These are phyloP conservation scores for Apiospora saccharicola DNA, from an alignment of 2,329 filamentous ascomycete genomes.

Conservation along the genomic window DNA sequence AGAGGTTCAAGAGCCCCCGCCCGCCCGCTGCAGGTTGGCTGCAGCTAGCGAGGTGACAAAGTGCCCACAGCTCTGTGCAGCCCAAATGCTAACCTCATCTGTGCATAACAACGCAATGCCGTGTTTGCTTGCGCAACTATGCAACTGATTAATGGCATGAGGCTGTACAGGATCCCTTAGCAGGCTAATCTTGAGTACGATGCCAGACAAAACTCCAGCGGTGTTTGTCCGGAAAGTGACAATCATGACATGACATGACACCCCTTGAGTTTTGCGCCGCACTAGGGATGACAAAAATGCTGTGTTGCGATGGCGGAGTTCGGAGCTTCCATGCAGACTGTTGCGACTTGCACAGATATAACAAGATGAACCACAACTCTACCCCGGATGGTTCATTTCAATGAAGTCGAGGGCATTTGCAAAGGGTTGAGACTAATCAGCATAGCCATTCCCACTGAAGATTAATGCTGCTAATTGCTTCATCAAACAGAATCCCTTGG, in stretches of 20 bases:
- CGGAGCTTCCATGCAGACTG: background rate
- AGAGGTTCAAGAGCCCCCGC: background rate
- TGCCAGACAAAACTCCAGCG: background rate
- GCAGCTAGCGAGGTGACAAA: conserved; percentile 8
- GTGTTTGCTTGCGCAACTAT: background rate
- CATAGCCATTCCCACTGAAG: background rate
- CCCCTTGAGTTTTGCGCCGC: background rate
- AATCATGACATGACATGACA: background rate
- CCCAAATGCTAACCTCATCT: background rate
- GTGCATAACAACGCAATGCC: background rate
- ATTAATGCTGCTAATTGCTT: background rate
- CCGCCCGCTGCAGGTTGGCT: background rate
- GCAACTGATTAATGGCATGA: no score
- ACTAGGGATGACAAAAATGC: background rate
- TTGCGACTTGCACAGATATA: background rate
- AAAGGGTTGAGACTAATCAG: background rate
- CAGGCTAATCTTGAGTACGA: background rate
- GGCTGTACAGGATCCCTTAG: background rate
- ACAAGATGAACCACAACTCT: background rate
- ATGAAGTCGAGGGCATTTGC: background rate
- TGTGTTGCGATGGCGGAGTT: background rate
- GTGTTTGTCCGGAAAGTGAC: background rate
- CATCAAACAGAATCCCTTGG: background rate
- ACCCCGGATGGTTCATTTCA: background rate
- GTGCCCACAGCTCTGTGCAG: background rate